phyloP scores from a whole-genome alignment of 139 green algal genomes.

The Helicosporidium sp. region DNA sequence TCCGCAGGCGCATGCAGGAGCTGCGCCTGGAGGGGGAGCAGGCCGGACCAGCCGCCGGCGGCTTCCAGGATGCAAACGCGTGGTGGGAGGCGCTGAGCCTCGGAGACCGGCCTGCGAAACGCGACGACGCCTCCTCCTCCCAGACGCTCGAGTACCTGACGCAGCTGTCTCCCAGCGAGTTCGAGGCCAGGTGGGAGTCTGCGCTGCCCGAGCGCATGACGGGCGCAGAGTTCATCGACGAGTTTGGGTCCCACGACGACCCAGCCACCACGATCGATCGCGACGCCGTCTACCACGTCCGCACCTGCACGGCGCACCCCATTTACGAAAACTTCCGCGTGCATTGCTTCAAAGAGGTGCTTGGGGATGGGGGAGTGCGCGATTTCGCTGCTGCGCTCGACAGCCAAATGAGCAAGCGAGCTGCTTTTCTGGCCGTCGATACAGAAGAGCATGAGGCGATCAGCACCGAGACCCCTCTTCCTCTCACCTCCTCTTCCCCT shows the following conservation, averaged over 20 bases:
- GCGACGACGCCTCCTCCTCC: too few species aligned
- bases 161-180: slow-evolving; percentile 35
- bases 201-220: slow-evolving; percentile 37
- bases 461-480: too few species aligned
- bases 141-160: too few species aligned
- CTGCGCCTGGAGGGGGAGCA: too few species aligned
- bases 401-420: too few species aligned
- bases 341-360: slow-evolving; percentile 33
- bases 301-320: slow-evolving; percentile 30
- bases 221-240: slow-evolving; percentile 45
- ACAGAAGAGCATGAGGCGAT: too few species aligned
- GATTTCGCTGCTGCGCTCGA: not conserved
- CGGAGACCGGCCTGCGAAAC: too few species aligned
- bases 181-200: slow-evolving; percentile 21
- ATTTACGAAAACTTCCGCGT: slow-evolving; percentile 66
- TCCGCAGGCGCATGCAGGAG: slow-evolving; percentile 3
- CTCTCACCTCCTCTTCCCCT: too few species aligned
- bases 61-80: too few species aligned
- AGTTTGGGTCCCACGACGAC: slow-evolving; percentile 47
- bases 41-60: slow-evolving; percentile 7
- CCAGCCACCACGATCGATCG: slow-evolving; percentile 34
- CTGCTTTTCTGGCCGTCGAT: too few species aligned
- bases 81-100: too few species aligned
- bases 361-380: not conserved
- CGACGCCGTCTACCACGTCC: too few species aligned